A percentile compares a stretch with the other conserved stretches of the same genome.
phyloP scores from a whole-genome alignment of 1,284 basidiomycete genomes.

The Ganoderma sp. region DNA sequence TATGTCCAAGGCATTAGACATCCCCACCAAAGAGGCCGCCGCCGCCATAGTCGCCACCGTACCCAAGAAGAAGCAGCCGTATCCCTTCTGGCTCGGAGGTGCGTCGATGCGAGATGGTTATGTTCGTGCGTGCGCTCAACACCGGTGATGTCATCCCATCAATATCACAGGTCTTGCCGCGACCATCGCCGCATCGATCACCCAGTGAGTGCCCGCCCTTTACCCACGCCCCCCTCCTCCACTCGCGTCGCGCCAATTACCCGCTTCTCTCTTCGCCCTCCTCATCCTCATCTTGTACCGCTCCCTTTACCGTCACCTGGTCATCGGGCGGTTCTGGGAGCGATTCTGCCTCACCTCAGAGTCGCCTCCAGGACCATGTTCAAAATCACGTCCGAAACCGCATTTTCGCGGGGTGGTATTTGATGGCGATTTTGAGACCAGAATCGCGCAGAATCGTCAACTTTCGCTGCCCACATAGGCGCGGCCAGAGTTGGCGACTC shows the following conservation, averaged over 20 bases:
- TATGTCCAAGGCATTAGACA: constrained; percentile 30
- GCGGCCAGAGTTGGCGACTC: too few relatives aligned
- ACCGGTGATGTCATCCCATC: constrained; percentile 17
- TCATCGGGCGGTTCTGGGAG: too few relatives aligned
- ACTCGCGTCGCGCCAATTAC: neutral
- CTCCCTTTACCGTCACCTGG: too few relatives aligned
- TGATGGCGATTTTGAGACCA: too few relatives aligned
- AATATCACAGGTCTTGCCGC: constrained; percentile 67
- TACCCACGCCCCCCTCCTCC: neutral
- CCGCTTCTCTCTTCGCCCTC: too few relatives aligned
- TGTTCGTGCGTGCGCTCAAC: neutral
- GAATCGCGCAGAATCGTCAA: too few relatives aligned
- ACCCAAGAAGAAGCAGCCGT: constrained; percentile 65
- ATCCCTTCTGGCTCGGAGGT: constrained; percentile 87
- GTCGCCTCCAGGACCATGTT: too few relatives aligned
- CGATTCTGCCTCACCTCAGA: too few relatives aligned
- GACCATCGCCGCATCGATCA: constrained; percentile 81
- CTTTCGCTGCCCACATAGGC: too few relatives aligned
- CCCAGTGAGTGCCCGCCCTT: constrained; percentile 57
- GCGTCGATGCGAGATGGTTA: constrained; percentile 32
- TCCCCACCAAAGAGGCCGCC: constrained; percentile 22
- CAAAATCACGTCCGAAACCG: too few relatives aligned
- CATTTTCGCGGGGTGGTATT: too few relatives aligned
- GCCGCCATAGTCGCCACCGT: constrained; percentile 21
- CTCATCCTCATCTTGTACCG: too few relatives aligned